Evolutionary conservation across 1,284 basidiomycete genomes (phyloP), one percentile per base, ranked within the genome.

Genomic region (Acaromyces ingoldii): DNA sequence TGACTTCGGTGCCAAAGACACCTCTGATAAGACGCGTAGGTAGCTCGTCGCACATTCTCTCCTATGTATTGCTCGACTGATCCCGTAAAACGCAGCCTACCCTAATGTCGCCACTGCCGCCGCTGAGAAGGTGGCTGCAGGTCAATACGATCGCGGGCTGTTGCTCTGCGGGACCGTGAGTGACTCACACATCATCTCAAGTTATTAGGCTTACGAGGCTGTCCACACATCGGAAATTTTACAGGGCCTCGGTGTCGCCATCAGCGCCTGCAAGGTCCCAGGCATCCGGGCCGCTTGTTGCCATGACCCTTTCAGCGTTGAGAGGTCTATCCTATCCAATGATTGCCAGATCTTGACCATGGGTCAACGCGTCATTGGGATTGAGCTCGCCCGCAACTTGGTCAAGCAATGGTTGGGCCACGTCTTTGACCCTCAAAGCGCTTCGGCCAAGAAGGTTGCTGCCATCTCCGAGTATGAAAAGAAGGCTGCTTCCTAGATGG

Each of bases 91-190:
- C 48, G 15, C 33, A 53, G 76, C 77, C 10, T 79, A 79, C 58
- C 78, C 78, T 0, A 76, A 77, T 59, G 70, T 78, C 15, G 78
- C 77, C 10, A 75, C 79, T 40, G 75, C 69, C 17, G 78, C 77
- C 0, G 78, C 77, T 3, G 64, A 71, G 55, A 77, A 76, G 62
- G 70, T 79, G 7, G 70, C 73, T 4, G 59, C 58, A 25, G 78
- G 78, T 10, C 76, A 78, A 54, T 78, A 76, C 11, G 77, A 79
- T 60, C 71, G 78, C 37, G 78, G 75, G 0, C 65, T 79, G 19
- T 65, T 79, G 56, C 73, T 79, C 49, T 79, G 78, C 55, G 78
- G 78, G 6, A 79, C 78, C 28, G n/a, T n/a, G n/a, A n/a, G n/a
- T n/a, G n/a, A n/a, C n/a, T n/a, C n/a, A n/a, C n/a, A n/a, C n/a